A percentile compares a stretch with the other conserved stretches of the same genome.
Evolutionary conservation across 1,284 basidiomycete genomes (phyloP).

Genomic region (Rhodotorula sp.): DNA sequence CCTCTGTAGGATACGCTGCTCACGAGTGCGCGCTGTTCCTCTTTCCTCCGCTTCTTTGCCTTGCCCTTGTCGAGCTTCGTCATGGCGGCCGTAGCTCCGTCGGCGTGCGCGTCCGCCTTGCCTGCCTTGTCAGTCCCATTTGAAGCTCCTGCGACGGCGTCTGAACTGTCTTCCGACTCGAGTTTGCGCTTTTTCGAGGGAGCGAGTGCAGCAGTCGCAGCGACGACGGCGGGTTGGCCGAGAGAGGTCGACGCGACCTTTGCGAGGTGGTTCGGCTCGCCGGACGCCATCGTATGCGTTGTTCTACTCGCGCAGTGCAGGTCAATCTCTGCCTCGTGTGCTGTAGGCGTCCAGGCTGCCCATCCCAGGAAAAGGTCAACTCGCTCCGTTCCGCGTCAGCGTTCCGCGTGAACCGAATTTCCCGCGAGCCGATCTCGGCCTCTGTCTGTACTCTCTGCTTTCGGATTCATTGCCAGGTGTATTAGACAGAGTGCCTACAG

Average conservation of each 20-base stretch:
- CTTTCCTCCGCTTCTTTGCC: constrained; percentile 40
- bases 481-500: neutral
- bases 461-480: no score
- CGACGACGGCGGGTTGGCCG: constrained; percentile 13
- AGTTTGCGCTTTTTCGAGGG: constrained; percentile 25
- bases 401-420: no score
- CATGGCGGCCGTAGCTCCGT: neutral
- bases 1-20: neutral
- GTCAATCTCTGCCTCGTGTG: no score
- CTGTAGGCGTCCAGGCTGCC: no score
- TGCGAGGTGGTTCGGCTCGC: neutral
- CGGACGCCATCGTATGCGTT: no score
- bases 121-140: neutral
- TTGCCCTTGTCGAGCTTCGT: constrained; percentile 39
- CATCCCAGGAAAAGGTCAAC: no score
- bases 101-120: neutral
- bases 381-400: no score
- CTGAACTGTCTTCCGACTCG: neutral
- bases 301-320: no score
- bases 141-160: neutral
- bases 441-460: no score
- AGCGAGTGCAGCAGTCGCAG: neutral
- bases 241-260: constrained; percentile 16
- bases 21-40: constrained; percentile 37
- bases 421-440: no score